Evolutionary conservation across 495 filamentous ascomycete genomes (phyloP).

Genomic region (Penicillium fimorum): DNA sequence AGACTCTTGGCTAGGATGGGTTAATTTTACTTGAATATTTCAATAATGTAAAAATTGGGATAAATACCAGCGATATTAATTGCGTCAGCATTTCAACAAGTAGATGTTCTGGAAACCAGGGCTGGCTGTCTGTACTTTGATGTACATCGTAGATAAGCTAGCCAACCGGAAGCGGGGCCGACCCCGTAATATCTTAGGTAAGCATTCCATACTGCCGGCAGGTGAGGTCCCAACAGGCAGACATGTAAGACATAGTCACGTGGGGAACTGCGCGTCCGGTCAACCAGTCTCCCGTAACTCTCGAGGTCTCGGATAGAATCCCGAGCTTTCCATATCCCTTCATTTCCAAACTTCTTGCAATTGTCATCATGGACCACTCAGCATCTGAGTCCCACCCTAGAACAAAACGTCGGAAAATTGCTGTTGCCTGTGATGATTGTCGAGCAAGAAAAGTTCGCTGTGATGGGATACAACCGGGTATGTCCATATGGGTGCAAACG

Average conservation of each 20-base stretch:
- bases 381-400: not conserved
- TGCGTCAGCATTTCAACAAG: not conserved
- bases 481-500: constrained; percentile 11
- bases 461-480: constrained; percentile 41
- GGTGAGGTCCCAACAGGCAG: too few species aligned
- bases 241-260: not conserved
- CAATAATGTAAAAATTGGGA: not conserved
- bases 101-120: not conserved
- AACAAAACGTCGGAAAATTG: constrained; percentile 36
- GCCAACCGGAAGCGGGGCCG: too few species aligned
- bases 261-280: not conserved
- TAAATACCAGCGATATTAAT: not conserved
- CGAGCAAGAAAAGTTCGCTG: constrained; percentile 37
- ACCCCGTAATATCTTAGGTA: too few species aligned
- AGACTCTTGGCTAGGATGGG: constrained; percentile 15
- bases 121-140: too few species aligned
- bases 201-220: too few species aligned
- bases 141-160: too few species aligned
- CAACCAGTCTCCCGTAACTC: not conserved
- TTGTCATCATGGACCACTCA: not conserved
- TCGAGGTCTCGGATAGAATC: constrained; percentile 5
- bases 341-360: not conserved
- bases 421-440: constrained; percentile 42
- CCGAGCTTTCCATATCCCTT: constrained; percentile 2
- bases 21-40: constrained; percentile 15